Evolutionary conservation across 2,329 filamentous ascomycete species (phyloP).

Genomic region (Penicillium janthinellum): DNA sequence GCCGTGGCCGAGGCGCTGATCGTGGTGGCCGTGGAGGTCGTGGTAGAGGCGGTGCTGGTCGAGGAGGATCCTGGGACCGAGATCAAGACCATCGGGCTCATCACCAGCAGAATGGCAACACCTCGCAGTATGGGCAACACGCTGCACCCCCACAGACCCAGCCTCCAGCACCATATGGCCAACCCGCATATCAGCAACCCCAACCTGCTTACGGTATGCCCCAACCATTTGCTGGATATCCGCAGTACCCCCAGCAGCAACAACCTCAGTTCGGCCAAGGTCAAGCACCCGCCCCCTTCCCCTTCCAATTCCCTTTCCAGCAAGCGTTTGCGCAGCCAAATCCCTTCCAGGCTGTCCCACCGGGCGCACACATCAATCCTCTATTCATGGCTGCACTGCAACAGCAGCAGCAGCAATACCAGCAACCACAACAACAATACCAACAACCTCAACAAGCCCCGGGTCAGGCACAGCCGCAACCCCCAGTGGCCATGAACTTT

Average conservation of each 20-base stretch:
- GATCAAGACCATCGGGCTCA: slow-evolving; percentile 34
- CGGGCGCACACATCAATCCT: slow-evolving; percentile 59
- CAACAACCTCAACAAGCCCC: slow-evolving; percentile 31
- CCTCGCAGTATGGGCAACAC: slow-evolving; percentile 20
- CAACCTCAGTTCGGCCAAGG: slow-evolving; percentile 35
- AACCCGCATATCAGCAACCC: slow-evolving; percentile 28
- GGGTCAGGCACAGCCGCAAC: slow-evolving; percentile 29
- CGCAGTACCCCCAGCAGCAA: slow-evolving; percentile 37
- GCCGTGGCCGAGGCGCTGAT: slow-evolving; percentile 48
- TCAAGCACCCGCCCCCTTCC: slow-evolving; percentile 33
- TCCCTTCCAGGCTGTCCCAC: slow-evolving; percentile 41
- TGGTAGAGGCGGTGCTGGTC: slow-evolving; percentile 34
- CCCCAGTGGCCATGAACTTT: slow-evolving; percentile 38
- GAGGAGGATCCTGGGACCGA: slow-evolving; percentile 34
- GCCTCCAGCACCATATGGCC: slow-evolving; percentile 21
- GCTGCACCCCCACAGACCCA: slow-evolving; percentile 24
- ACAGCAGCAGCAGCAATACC: slow-evolving; percentile 28
- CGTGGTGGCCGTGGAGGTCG: slow-evolving; percentile 43
- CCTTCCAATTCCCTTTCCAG: slow-evolving; percentile 45
- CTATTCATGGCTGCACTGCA: slow-evolving; percentile 56
- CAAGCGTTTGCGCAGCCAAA: slow-evolving; percentile 48
- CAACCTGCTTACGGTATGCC: slow-evolving; percentile 30
- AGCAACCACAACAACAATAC: slow-evolving; percentile 33
- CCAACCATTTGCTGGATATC: slow-evolving; percentile 34
- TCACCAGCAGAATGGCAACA: slow-evolving; percentile 33